Conservation (phyloP, 2,329 filamentous ascomycete species). For the Chaetoscypha palmicola region DNA sequence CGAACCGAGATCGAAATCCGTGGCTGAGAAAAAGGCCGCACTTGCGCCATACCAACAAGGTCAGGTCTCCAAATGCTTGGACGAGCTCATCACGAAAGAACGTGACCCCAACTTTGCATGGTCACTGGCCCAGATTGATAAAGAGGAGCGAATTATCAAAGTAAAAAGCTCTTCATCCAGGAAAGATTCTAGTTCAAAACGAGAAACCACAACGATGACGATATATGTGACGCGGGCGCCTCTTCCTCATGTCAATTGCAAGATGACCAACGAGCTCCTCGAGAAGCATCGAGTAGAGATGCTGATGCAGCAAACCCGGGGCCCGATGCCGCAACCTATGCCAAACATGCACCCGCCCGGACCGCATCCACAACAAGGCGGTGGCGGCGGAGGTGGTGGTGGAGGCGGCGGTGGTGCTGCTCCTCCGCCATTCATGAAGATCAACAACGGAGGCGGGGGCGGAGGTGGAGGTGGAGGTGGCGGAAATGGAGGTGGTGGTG, state of each 20-base stretch:
- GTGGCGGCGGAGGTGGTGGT: background rate
- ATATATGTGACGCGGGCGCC: slow-evolving; percentile 25
- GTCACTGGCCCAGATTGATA: slow-evolving; percentile 26
- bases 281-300: slow-evolving; percentile 17
- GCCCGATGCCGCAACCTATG: slow-evolving; percentile 3
- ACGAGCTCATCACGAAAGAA: slow-evolving; percentile 22
- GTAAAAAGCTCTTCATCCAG: slow-evolving; percentile 9
- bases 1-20: slow-evolving; percentile 15
- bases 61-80: slow-evolving; percentile 27
- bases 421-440: background rate
- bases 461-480: too few species aligned
- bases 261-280: slow-evolving; percentile 14
- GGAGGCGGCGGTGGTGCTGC: background rate
- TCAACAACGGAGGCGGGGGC: background rate
- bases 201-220: slow-evolving; percentile 25
- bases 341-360: background rate
- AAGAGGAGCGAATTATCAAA: slow-evolving; percentile 10
- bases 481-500: too few species aligned
- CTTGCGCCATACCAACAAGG: slow-evolving; percentile 23
- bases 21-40: slow-evolving; percentile 25
- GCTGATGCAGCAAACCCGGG: slow-evolving; percentile 9
- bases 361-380: background rate
- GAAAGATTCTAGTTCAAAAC: slow-evolving; percentile 13
- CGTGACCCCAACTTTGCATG: slow-evolving; percentile 24
- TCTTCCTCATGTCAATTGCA: background rate